A percentile compares a stretch with the other conserved stretches of the same genome.
These are phyloP conservation scores for Arthroderma sp. DNA, from an alignment of 2,329 filamentous ascomycete genomes.

Conservation along the genomic window DNA sequence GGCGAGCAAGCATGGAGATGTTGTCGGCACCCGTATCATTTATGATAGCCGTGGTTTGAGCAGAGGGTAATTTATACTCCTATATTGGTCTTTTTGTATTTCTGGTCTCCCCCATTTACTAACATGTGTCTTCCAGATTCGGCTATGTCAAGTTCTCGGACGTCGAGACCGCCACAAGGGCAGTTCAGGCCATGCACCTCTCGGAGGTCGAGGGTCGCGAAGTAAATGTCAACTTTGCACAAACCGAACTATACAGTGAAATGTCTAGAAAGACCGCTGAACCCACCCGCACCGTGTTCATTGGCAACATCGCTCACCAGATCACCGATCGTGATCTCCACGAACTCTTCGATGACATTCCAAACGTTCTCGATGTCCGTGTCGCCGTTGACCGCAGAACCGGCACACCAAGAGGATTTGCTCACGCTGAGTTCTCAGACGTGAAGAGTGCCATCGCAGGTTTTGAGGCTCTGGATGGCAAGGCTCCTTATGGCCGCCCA, in stretches of 20 bases:
- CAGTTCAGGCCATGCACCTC: constrained; percentile 48
- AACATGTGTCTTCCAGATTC: constrained; percentile 39
- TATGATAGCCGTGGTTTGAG: constrained; percentile 52
- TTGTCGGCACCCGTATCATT: constrained; percentile 45
- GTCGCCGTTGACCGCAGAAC: constrained; percentile 72
- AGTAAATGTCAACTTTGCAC: constrained; percentile 50
- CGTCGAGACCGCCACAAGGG: constrained; percentile 42
- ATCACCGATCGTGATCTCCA: constrained; percentile 75
- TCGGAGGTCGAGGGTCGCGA: constrained; percentile 52
- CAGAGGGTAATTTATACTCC: constrained; percentile 46
- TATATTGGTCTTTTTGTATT: not conserved
- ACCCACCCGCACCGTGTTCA: constrained; percentile 57
- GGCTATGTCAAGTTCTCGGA: constrained; percentile 52
- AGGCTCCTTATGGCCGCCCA: constrained; percentile 52
- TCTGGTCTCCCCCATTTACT: not conserved
- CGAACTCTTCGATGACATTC: constrained; percentile 58
- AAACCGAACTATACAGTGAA: constrained; percentile 14
- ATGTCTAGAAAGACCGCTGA: constrained; percentile 2
- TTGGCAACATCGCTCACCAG: constrained; percentile 79
- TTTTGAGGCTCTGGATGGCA: constrained; percentile 43
- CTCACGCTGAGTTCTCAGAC: constrained; percentile 67
- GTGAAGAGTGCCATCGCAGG: constrained; percentile 53
- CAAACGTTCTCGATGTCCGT: constrained; percentile 61
- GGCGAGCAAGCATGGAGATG: constrained; percentile 47
- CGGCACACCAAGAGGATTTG: constrained; percentile 71